A percentile compares a stretch with the other conserved stretches of the same genome.
Conservation (phyloP, 2,329 filamentous ascomycete species). For the Bipolaris bicolor region DNA sequence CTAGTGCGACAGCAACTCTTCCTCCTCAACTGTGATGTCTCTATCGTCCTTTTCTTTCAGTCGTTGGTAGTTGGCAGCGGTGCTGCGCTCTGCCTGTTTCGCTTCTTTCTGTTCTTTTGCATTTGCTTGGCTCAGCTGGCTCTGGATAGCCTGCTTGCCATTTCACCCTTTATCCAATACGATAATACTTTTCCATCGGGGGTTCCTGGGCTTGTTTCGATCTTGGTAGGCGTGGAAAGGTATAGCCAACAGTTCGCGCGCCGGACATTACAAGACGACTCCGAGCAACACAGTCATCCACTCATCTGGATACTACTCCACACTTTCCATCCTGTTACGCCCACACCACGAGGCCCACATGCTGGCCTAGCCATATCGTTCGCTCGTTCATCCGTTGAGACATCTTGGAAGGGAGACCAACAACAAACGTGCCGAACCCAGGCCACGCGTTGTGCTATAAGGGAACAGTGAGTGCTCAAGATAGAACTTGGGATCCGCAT, state of each 20-base stretch:
- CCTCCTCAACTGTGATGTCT: slow-evolving; percentile 33
- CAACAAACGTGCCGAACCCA: slow-evolving; percentile 26
- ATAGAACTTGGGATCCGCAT: slow-evolving; percentile 18
- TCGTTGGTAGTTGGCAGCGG: slow-evolving; percentile 43
- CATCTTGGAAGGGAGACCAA: slow-evolving; percentile 22
- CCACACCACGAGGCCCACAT: slow-evolving; percentile 30
- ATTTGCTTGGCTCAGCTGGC: slow-evolving; percentile 40
- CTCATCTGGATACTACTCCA: slow-evolving; percentile 35
- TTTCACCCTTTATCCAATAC: background rate
- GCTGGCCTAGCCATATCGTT: slow-evolving; percentile 31
- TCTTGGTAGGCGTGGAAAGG: slow-evolving; percentile 9
- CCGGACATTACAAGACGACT: slow-evolving; percentile 36
- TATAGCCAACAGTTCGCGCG: slow-evolving; percentile 32
- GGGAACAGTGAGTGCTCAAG: slow-evolving; percentile 26
- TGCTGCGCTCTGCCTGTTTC: slow-evolving; percentile 47
- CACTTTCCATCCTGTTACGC: slow-evolving; percentile 18
- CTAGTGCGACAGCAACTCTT: slow-evolving; percentile 39
- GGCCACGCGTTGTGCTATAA: slow-evolving; percentile 38
- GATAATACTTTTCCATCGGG: slow-evolving; percentile 6
- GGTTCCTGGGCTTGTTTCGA: slow-evolving; percentile 21
- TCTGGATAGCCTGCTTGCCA: slow-evolving; percentile 27
- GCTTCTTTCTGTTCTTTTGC: slow-evolving; percentile 36
- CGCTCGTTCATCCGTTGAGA: slow-evolving; percentile 34
- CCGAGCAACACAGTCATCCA: slow-evolving; percentile 42
- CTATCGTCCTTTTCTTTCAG: slow-evolving; percentile 33